phyloP scores from a whole-genome alignment of 345 rosid genomes.

The Viola odorata region DNA sequence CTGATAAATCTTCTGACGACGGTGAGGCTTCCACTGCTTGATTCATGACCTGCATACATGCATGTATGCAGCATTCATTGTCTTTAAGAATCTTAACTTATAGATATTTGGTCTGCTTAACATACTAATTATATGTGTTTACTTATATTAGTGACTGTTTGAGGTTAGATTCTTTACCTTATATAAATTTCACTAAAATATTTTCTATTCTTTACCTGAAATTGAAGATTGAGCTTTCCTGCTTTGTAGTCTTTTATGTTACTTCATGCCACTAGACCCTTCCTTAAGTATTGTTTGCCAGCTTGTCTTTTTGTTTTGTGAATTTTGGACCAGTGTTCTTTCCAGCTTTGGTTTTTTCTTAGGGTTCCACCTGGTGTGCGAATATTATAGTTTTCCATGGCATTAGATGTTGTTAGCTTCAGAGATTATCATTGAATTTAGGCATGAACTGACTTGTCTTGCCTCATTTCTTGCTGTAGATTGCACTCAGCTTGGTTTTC shows the following conservation, averaged over 20 bases:
- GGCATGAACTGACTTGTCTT: constrained; percentile 11
- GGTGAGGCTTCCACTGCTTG: constrained; percentile 37
- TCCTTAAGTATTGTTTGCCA: not conserved
- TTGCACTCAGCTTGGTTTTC: constrained; percentile 71
- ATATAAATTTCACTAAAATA: too few relatives aligned
- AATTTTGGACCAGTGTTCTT: not conserved
- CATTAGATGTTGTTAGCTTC: constrained; percentile 4
- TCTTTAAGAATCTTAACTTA: too few relatives aligned
- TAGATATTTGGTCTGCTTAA: too few relatives aligned
- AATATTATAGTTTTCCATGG: not conserved
- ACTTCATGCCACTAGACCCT: too few relatives aligned
- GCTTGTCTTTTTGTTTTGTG: not conserved
- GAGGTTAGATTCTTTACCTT: too few relatives aligned
- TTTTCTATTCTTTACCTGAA: too few relatives aligned
- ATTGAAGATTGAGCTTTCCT: too few relatives aligned
- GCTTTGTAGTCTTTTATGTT: too few relatives aligned
- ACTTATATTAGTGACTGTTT: too few relatives aligned
- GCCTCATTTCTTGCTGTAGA: constrained; percentile 36
- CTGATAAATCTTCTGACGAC: constrained; percentile 41
- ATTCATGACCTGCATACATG: not conserved
- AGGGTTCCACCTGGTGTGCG: not conserved
- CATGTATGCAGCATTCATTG: too few relatives aligned
- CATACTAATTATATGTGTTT: too few relatives aligned
- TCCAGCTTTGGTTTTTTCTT: constrained; percentile 2
- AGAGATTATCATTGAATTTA: not conserved